These are phyloP conservation scores for Eutrema salsugineum DNA, from an alignment of 441 rosid species.

Conservation along the genomic window DNA sequence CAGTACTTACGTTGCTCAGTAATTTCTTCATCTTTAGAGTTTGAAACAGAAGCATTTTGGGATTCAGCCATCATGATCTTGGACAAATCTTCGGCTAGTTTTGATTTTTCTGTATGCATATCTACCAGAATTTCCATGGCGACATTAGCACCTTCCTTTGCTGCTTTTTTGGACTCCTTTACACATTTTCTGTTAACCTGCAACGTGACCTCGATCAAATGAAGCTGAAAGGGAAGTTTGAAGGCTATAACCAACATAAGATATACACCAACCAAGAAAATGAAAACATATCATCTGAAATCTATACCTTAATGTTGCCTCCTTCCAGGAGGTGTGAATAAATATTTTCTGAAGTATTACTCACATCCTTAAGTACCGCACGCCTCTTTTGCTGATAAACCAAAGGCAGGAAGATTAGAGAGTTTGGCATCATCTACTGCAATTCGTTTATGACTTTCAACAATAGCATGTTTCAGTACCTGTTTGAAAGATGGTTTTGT, in stretches of 20 bases:
- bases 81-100: conserved; percentile 70
- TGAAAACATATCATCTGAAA: conserved; percentile 3
- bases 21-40: conserved; percentile 25
- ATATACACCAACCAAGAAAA: not conserved
- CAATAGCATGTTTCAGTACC: conserved; percentile 45
- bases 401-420: conserved; percentile 29
- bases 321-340: conserved; percentile 34
- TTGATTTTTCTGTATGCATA: conserved; percentile 52
- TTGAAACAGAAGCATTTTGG: conserved; percentile 32
- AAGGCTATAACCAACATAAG: conserved; percentile 3
- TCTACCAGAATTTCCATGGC: conserved; percentile 36
- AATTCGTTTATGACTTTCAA: conserved; percentile 42
- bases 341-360: conserved; percentile 43
- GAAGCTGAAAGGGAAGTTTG: not conserved
- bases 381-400: conserved; percentile 66
- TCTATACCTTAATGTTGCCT: conserved; percentile 47
- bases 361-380: conserved; percentile 72
- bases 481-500: conserved; percentile 57
- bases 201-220: not conserved
- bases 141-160: conserved; percentile 30
- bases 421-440: conserved; percentile 43
- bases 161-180: conserved; percentile 34
- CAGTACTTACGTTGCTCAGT: conserved; percentile 20
- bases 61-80: conserved; percentile 70
- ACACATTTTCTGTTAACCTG: conserved; percentile 38